Conservation (phyloP, 1,284 basidiomycete genomes). For the Xerocomus amazonicus region DNA sequence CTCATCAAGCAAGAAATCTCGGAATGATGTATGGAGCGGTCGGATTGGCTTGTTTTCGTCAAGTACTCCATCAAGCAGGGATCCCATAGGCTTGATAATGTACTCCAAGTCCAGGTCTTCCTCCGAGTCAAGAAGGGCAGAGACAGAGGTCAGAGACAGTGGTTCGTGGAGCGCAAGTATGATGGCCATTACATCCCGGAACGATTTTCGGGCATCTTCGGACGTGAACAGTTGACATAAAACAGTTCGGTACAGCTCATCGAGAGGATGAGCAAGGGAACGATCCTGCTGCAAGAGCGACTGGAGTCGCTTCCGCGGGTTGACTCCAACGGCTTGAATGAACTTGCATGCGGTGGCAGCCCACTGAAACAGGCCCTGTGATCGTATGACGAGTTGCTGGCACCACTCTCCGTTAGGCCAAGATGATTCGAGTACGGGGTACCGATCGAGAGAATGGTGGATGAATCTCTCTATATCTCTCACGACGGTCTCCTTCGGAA, state of each 20-base stretch:
- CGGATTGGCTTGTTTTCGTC: slow-evolving; percentile 1
- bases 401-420: neutral
- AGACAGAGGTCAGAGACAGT: neutral
- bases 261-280: neutral
- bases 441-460: neutral
- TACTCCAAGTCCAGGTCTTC: neutral
- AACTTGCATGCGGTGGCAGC: no score
- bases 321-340: no score
- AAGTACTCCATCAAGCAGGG: neutral
- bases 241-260: neutral
- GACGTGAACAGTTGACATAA: neutral
- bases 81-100: slow-evolving; percentile 5
- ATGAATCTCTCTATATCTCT: neutral
- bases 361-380: neutral
- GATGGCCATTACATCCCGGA: slow-evolving; percentile 1
- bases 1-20: slow-evolving; percentile 7
- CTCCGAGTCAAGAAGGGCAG: neutral
- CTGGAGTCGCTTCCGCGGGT: neutral
- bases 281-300: no score
- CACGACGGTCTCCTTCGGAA: neutral
- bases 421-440: neutral
- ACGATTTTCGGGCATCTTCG: neutral
- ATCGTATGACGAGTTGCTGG: neutral
- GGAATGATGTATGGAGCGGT: neutral
- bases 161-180: slow-evolving; percentile 8